Conservation (phyloP, 1,139 yeast species). For the Blastobotrys petasosporus region DNA sequence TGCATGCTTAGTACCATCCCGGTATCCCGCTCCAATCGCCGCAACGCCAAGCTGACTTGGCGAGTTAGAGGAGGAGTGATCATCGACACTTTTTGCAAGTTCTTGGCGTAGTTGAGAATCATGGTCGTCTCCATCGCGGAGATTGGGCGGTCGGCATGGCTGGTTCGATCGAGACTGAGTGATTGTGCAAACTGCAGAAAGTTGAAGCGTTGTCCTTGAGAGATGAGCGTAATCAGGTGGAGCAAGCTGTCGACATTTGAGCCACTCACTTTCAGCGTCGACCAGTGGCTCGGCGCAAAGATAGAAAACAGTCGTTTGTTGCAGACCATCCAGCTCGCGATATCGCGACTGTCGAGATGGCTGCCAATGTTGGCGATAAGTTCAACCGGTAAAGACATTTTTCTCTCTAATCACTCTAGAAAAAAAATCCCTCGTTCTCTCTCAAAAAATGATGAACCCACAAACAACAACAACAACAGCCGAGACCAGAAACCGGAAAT, state of each 20-base stretch:
- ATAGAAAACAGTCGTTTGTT: slow-evolving; percentile 1
- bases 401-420: not conserved
- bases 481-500: no score
- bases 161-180: slow-evolving; percentile 1
- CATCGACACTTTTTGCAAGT: not conserved
- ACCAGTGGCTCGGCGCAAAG: slow-evolving; percentile 6
- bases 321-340: not conserved
- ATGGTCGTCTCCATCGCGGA: not conserved
- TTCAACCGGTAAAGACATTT: slow-evolving; percentile 9
- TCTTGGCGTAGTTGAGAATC: not conserved
- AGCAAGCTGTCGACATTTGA: slow-evolving; percentile 4
- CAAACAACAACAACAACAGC: no score
- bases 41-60: not conserved
- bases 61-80: slow-evolving; percentile 4
- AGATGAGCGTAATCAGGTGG: not conserved
- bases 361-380: slow-evolving; percentile 1
- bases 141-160: not conserved
- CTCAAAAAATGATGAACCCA: no score
- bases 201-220: not conserved
- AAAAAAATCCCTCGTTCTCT: no score
- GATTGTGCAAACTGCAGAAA: slow-evolving; percentile 2
- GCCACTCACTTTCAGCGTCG: not conserved
- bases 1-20: slow-evolving; percentile 2
- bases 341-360: not conserved
- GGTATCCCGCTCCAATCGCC: not conserved